phyloP scores from a whole-genome alignment of 1,139 yeast genomes.

The Geotrichum aggregatum region DNA sequence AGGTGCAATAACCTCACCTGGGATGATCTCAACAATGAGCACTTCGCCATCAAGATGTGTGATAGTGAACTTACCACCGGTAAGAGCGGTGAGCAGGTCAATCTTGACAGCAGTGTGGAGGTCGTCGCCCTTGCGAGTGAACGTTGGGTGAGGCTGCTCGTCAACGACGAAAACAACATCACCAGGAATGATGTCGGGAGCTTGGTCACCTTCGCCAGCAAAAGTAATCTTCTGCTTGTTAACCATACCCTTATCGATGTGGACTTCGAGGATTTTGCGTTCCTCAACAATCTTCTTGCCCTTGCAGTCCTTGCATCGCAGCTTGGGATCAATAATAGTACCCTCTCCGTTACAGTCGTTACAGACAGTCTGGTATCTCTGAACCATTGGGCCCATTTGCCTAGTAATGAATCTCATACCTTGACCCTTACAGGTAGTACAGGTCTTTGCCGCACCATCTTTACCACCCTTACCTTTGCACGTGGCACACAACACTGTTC shows the following conservation, averaged over 20 bases:
- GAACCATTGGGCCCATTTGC: slow-evolving; percentile 99
- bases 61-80: slow-evolving; percentile 89
- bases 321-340: slow-evolving; percentile 80
- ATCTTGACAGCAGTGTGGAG: slow-evolving; percentile 80
- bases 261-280: slow-evolving; percentile 90
- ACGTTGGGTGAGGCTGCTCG: slow-evolving; percentile 77
- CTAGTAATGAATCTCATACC: slow-evolving; percentile 92
- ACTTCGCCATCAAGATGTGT: slow-evolving; percentile 78
- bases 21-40: slow-evolving; percentile 72
- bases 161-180: slow-evolving; percentile 89
- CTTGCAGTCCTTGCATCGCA: slow-evolving; percentile 78
- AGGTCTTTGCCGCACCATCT: slow-evolving; percentile 81
- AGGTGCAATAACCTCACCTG: slow-evolving; percentile 93
- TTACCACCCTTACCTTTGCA: slow-evolving; percentile 98
- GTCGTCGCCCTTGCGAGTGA: slow-evolving; percentile 87
- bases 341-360: slow-evolving; percentile 91
- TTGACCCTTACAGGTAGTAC: slow-evolving; percentile 81
- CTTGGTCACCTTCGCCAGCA: slow-evolving; percentile 96
- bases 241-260: slow-evolving; percentile 95
- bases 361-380: slow-evolving; percentile 94
- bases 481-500: slow-evolving; percentile 78
- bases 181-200: slow-evolving; percentile 92
- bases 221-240: slow-evolving; percentile 90
- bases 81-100: slow-evolving; percentile 88
- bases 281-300: slow-evolving; percentile 88